These are phyloP conservation scores for Didymella segeticola DNA, from an alignment of 2,329 filamentous ascomycete species.

Conservation along the genomic window DNA sequence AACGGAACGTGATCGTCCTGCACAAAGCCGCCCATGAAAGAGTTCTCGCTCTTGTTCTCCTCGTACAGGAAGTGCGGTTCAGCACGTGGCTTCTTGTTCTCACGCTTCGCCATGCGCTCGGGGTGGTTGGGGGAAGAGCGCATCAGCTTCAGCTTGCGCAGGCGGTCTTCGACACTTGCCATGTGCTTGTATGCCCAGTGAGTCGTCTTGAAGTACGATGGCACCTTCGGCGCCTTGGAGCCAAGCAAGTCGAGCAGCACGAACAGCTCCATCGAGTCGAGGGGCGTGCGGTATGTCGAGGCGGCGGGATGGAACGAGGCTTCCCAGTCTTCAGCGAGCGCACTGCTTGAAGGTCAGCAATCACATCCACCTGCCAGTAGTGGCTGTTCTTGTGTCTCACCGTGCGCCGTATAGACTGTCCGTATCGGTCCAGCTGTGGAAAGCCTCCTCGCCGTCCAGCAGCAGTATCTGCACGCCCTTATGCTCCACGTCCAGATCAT, in stretches of 20 bases:
- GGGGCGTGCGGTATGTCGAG: constrained; percentile 75
- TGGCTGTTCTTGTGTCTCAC: constrained; percentile 53
- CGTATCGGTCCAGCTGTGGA: constrained; percentile 75
- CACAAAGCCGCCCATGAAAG: constrained; percentile 65
- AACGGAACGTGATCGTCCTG: constrained; percentile 94
- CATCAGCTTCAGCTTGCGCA: constrained; percentile 72
- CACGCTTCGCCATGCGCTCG: constrained; percentile 47
- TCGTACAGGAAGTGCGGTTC: constrained; percentile 64
- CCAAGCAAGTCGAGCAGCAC: constrained; percentile 89
- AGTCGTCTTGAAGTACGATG: constrained; percentile 87
- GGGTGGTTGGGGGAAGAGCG: constrained; percentile 65
- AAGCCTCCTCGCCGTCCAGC: constrained; percentile 94
- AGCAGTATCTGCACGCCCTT: constrained; percentile 89
- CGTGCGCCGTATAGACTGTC: constrained; percentile 92
- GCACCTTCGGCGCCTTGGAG: constrained; percentile 69
- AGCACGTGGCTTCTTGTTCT: constrained; percentile 37
- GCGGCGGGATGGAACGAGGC: constrained; percentile 69
- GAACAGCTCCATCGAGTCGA: constrained; percentile 86
- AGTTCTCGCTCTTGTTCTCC: constrained; percentile 60
- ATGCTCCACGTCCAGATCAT: constrained; percentile 67
- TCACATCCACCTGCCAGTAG: background rate
- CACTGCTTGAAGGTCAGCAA: constrained; percentile 39
- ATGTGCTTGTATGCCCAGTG: constrained; percentile 92
- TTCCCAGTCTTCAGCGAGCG: constrained; percentile 87
- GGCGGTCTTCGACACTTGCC: constrained; percentile 74